Percentiles rank a stretch among this genome's conserved stretches.
phyloP scores from a whole-genome alignment of 2,329 filamentous ascomycete genomes.

The Septoria petroselini region DNA sequence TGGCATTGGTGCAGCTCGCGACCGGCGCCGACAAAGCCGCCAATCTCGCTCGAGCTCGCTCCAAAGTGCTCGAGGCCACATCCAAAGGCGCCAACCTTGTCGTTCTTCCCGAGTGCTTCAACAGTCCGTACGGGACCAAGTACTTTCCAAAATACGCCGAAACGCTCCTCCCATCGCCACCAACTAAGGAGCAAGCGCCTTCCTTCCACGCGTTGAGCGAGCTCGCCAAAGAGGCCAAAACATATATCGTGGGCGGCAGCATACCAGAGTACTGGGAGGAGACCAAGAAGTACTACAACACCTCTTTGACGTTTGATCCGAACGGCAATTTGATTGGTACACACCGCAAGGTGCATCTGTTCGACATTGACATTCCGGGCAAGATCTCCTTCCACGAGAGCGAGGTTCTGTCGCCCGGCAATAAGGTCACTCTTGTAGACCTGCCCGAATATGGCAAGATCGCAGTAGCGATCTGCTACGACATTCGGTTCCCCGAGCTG shows the following conservation, averaged over 20 bases:
- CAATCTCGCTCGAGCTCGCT: conserved; percentile 78
- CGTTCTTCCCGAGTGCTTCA: conserved; percentile 97
- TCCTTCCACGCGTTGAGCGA: conserved; percentile 79
- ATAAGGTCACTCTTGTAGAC: conserved; percentile 80
- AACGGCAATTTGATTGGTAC: conserved; percentile 75
- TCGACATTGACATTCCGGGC: conserved; percentile 96
- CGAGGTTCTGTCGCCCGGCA: conserved; percentile 80
- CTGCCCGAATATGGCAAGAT: conserved; percentile 85
- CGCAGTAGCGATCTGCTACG: conserved; percentile 92
- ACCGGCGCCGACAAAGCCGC: conserved; percentile 71
- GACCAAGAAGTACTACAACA: conserved; percentile 82
- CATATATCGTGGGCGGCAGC: conserved; percentile 85
- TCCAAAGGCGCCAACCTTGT: conserved; percentile 74
- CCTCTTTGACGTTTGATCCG: conserved; percentile 77
- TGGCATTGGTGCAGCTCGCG: conserved; percentile 78
- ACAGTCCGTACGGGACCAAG: conserved; percentile 89
- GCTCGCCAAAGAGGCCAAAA: conserved; percentile 72
- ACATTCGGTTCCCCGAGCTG: conserved; percentile 92
- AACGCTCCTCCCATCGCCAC: conserved; percentile 74
- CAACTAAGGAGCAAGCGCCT: conserved; percentile 66
- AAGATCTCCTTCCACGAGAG: conserved; percentile 90
- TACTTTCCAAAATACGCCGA: conserved; percentile 93
- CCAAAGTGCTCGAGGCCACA: conserved; percentile 79
- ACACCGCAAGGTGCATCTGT: conserved; percentile 92
- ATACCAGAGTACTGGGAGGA: conserved; percentile 75